A percentile compares a stretch with the other conserved stretches of the same genome.
These are phyloP conservation scores for Musa beccarii DNA, from an alignment of 176 grass and related monocot genomes.

Conservation along the genomic window DNA sequence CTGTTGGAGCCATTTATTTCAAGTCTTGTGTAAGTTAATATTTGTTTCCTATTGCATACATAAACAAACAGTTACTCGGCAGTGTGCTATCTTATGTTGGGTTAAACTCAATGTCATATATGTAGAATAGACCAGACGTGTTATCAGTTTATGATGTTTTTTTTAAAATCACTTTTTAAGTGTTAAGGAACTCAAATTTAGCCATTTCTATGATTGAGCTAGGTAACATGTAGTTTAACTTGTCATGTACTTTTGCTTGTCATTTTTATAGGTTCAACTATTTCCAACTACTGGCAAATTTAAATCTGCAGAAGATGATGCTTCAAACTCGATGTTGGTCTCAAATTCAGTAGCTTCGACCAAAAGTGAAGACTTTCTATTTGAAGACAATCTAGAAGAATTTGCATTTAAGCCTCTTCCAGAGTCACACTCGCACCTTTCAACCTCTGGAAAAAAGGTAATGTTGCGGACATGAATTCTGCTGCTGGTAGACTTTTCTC, in stretches of 20 bases:
- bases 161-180: background rate
- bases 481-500: background rate
- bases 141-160: too few relatives aligned
- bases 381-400: conserved; percentile 37
- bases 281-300: conserved; percentile 88
- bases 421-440: conserved; percentile 38
- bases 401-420: conserved; percentile 70
- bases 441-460: conserved; percentile 55
- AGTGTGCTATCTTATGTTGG: background rate
- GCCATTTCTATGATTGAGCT: too few relatives aligned
- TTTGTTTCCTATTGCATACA: background rate
- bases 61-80: background rate
- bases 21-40: background rate
- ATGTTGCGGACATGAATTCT: background rate
- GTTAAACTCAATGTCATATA: too few relatives aligned
- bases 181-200: background rate
- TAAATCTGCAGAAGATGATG: conserved; percentile 30
- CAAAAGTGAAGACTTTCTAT: conserved; percentile 21
- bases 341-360: background rate
- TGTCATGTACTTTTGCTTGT: conserved; percentile 7
- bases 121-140: too few relatives aligned
- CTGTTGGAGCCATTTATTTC: background rate
- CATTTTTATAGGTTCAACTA: conserved; percentile 51
- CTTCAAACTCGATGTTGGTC: conserved; percentile 26
- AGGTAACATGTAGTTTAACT: too few relatives aligned